phyloP scores from a whole-genome alignment of 2,329 filamentous ascomycete genomes.

The Ophiosphaerella herpotricha region DNA sequence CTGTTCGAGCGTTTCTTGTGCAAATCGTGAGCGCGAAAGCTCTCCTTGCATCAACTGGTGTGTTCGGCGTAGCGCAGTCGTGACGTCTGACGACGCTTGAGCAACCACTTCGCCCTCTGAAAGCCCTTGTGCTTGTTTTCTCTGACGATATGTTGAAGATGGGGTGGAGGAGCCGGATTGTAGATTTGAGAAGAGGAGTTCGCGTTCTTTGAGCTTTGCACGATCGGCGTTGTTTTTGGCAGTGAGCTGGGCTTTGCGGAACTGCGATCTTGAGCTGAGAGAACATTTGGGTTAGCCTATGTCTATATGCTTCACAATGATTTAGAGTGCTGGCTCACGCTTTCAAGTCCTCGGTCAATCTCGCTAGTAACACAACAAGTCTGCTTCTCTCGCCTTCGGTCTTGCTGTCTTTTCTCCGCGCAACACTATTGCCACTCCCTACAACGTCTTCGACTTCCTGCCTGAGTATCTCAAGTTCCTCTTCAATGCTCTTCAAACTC shows the following conservation, averaged over 20 bases:
- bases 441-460: conserved; percentile 78
- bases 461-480: conserved; percentile 78
- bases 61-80: conserved; percentile 78
- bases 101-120: conserved; percentile 74
- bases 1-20: conserved; percentile 83
- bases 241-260: conserved; percentile 79
- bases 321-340: conserved; percentile 56
- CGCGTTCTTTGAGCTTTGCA: conserved; percentile 76
- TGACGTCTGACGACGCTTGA: conserved; percentile 81
- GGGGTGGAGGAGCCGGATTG: conserved; percentile 48
- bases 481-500: conserved; percentile 75
- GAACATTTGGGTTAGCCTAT: conserved; percentile 4
- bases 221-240: conserved; percentile 76
- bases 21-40: conserved; percentile 84
- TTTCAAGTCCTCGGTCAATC: conserved; percentile 72
- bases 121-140: conserved; percentile 54
- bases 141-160: conserved; percentile 43
- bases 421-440: conserved; percentile 42
- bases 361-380: conserved; percentile 68
- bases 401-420: conserved; percentile 54
- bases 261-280: conserved; percentile 64
- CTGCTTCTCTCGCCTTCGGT: conserved; percentile 67
- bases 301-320: no score
- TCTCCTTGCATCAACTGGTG: conserved; percentile 86
- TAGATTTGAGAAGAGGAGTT: conserved; percentile 72